phyloP scores from a whole-genome alignment of 805 yeast genomes.

The Schizosaccharomyces lindneri region DNA sequence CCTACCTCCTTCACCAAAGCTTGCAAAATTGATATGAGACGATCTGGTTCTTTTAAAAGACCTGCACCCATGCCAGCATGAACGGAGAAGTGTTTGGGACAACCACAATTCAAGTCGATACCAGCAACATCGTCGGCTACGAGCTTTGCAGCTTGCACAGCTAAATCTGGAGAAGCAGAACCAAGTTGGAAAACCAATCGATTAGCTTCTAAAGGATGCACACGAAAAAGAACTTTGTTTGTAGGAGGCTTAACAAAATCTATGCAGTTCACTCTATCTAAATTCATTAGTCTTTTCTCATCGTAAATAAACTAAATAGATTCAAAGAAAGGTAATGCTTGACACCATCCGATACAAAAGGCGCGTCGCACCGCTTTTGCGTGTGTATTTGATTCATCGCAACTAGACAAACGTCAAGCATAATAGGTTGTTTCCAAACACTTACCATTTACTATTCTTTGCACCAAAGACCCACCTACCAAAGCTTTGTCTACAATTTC shows the following conservation, averaged over 20 bases:
- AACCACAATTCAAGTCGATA: conserved; percentile 83
- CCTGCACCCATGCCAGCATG: conserved; percentile 99
- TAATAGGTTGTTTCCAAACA: conserved; percentile 9
- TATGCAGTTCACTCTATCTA: conserved; percentile 5
- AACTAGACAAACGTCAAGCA: background rate
- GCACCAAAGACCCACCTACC: conserved; percentile 17
- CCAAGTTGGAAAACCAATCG: conserved; percentile 76
- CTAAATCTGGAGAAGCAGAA: conserved; percentile 56
- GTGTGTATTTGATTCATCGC: background rate
- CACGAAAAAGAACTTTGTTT: conserved; percentile 40
- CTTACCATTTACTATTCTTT: conserved; percentile 31
- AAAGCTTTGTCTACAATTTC: conserved; percentile 78
- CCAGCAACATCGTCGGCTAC: conserved; percentile 77
- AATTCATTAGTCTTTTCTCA: background rate
- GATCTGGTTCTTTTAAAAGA: conserved; percentile 54
- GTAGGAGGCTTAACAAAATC: conserved; percentile 14
- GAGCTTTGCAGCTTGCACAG: conserved; percentile 64
- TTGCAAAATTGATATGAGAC: conserved; percentile 40
- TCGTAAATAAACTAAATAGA: background rate
- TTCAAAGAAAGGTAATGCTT: background rate
- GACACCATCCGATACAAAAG: too few relatives aligned
- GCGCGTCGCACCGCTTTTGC: too few relatives aligned
- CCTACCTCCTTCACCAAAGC: conserved; percentile 63
- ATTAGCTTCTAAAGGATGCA: conserved; percentile 40
- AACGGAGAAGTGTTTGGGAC: conserved; percentile 85